Conservation (phyloP, 495 filamentous ascomycete genomes). For the Viridothelium virens region DNA sequence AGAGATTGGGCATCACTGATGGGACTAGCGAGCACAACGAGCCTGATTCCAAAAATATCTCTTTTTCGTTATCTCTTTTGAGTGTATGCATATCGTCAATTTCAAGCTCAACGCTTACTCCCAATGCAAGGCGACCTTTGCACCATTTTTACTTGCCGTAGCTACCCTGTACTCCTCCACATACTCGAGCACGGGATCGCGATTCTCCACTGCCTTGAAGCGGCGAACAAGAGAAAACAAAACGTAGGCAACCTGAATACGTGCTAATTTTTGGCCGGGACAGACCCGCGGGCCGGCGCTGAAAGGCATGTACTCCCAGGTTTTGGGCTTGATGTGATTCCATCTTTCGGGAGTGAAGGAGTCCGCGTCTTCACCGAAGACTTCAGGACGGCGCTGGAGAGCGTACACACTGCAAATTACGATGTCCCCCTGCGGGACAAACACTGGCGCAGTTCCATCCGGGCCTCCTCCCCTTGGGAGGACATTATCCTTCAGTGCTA, state of each 20-base stretch:
- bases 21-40: too few relatives aligned
- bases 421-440: conserved; percentile 26
- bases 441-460: conserved; percentile 28
- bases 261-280: neutral
- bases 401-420: conserved; percentile 24
- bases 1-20: too few relatives aligned
- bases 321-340: conserved; percentile 27
- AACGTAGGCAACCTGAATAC: neutral
- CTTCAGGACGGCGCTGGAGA: conserved; percentile 43
- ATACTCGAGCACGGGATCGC: neutral
- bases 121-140: neutral
- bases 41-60: too few relatives aligned
- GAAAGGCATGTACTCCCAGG: conserved; percentile 38
- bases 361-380: conserved; percentile 75
- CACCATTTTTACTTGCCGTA: conserved; percentile 13
- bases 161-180: conserved; percentile 12
- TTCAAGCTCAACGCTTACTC: too few relatives aligned
- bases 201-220: neutral
- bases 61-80: too few relatives aligned
- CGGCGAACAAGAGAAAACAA: neutral
- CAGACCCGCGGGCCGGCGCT: conserved; percentile 37
- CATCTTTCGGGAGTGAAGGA: conserved; percentile 70
- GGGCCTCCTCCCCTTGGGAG: conserved; percentile 33
- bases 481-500: conserved; percentile 28
- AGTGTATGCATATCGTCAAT: too few relatives aligned